phyloP scores from a whole-genome alignment of 169 alveolate species.

The Plasmodium sp. region DNA sequence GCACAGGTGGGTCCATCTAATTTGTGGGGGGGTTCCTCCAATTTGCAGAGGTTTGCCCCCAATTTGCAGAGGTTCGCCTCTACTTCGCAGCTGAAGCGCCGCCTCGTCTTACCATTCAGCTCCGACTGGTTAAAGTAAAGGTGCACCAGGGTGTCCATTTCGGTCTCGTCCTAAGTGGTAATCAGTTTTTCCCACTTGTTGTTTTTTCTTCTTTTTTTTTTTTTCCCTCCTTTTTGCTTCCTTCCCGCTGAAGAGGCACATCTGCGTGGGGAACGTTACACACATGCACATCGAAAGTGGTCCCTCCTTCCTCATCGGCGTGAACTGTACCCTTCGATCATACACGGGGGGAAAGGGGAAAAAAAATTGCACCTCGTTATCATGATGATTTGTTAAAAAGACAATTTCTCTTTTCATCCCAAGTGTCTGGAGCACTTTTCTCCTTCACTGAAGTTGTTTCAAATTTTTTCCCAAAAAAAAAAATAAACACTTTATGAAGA shows the following conservation, averaged over 20 bases:
- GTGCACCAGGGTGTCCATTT: slow-evolving; percentile 30
- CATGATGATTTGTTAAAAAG: background rate
- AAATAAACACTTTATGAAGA: background rate
- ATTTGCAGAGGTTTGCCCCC: background rate
- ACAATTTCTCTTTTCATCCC: background rate
- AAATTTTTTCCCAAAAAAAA: background rate
- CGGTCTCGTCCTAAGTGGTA: background rate
- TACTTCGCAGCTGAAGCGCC: background rate
- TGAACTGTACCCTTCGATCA: background rate
- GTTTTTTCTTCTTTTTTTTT: background rate
- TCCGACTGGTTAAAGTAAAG: slow-evolving; percentile 34
- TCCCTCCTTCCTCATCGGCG: background rate
- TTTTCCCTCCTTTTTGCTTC: background rate
- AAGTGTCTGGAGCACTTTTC: background rate
- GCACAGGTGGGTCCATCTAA: background rate
- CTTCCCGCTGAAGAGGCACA: background rate
- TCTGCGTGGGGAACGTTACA: background rate
- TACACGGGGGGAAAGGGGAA: background rate
- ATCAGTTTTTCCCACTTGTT: background rate
- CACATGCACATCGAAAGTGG: background rate
- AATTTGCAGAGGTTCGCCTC: too few species aligned
- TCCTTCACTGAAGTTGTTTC: background rate
- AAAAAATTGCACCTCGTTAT: background rate
- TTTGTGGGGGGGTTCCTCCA: background rate
- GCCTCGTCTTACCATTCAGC: slow-evolving; percentile 9